phyloP scores from a whole-genome alignment of 2,329 filamentous ascomycete genomes.

The Calycina marina region DNA sequence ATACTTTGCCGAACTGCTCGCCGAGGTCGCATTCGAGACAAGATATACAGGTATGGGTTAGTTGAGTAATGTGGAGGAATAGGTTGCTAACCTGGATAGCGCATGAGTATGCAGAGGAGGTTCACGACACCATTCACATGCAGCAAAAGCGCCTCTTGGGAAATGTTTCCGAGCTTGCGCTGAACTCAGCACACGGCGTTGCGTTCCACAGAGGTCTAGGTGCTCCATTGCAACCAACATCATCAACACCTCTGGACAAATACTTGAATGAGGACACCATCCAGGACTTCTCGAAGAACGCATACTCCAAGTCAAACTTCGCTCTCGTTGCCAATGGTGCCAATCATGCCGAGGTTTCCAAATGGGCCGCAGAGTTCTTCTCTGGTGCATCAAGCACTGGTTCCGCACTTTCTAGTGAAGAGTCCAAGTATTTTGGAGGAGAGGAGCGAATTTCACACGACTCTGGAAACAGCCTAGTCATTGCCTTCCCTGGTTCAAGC shows the following conservation, averaged over 20 bases:
- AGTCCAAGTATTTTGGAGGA: conserved; percentile 83
- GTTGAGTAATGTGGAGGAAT: conserved; percentile 5
- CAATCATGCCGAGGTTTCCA: conserved; percentile 57
- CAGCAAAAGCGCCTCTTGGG: conserved; percentile 61
- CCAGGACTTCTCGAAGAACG: conserved; percentile 58
- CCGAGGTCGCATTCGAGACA: conserved; percentile 77
- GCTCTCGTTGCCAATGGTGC: conserved; percentile 84
- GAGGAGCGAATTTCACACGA: conserved; percentile 77
- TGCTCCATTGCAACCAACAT: conserved; percentile 56
- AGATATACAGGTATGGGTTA: conserved; percentile 61
- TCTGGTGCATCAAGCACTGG: conserved; percentile 45
- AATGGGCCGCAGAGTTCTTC: conserved; percentile 94
- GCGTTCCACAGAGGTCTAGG: conserved; percentile 94
- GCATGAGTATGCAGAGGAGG: conserved; percentile 81
- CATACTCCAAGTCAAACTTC: conserved; percentile 82
- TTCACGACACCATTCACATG: conserved; percentile 60
- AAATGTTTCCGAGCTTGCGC: conserved; percentile 50
- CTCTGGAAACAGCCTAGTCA: conserved; percentile 67
- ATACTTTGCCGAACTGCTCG: conserved; percentile 92
- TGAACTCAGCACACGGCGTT: conserved; percentile 72
- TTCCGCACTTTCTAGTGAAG: conserved; percentile 38
- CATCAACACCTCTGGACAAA: conserved; percentile 56
- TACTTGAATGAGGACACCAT: conserved; percentile 70
- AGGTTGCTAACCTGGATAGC: conserved; percentile 33
- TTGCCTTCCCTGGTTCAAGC: conserved; percentile 86